Base-by-base conservation (phyloP, 306 rosid genomes). In the Cyamopsis tetragonoloba region DNA sequence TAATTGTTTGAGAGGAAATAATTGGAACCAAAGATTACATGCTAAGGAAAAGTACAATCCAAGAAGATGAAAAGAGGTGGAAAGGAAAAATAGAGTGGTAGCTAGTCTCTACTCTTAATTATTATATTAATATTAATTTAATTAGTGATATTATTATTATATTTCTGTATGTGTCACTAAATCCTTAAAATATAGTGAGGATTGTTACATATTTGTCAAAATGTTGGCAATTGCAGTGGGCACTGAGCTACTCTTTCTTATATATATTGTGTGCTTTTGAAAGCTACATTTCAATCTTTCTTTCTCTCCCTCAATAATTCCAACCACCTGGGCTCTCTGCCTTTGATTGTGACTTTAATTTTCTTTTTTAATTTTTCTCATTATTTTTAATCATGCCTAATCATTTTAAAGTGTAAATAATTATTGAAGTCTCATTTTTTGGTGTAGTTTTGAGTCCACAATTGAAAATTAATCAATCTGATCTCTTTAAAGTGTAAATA, bases 221-320 rank as follows among this genome's bases (percentile, higher is more conserved):
- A 66, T 24, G 44, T 56, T 17, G 22, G 68, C 19, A 77, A 43
- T 68, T 67, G 79, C 14, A 43, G 69, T 44, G 79, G 70, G 44
- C 24, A 64, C 66, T 72, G 72, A 37, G 76, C 22, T 22, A 70
- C 42, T 58, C 10, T 27, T 61, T 17, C 7, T 6, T 43, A 49
- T 34, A n/a, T n/a, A n/a, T n/a, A n/a, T n/a, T 77, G 51, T 74
- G 82, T 80, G 61, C 65, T 34, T 38, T 24, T 74, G 88, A 86
- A 78, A 85, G 87, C 82, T 81, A 75, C 87, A 84, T 75, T 88
- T 77, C 79, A 82, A 81, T 61, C 80, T 63, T 77, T 61, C 77
- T 63, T 77, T 61, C 77, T 59, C 18, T 48, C 58, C 65, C 46
- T 74, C 87, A 81, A 91, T 88, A 79, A 91, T 86, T 84, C 79